phyloP scores from a whole-genome alignment of 2,329 filamentous ascomycete species.

The Daldinia sp. region DNA sequence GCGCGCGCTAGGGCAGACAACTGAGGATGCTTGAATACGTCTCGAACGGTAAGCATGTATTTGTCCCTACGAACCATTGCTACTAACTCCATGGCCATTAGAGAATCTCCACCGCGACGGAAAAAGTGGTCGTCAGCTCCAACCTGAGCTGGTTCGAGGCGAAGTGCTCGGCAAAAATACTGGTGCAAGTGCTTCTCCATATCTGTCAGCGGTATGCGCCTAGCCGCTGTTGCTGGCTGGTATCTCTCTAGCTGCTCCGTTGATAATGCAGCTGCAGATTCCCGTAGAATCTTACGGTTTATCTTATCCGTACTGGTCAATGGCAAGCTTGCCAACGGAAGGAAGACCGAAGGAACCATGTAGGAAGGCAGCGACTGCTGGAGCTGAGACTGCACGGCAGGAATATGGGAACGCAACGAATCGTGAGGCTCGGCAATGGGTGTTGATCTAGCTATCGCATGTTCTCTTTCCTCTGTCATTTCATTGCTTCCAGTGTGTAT shows the following conservation, averaged over 20 bases:
- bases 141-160: neutral
- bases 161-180: neutral
- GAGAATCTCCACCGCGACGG: neutral
- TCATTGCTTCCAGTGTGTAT: neutral
- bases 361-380: neutral
- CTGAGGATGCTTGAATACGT: neutral
- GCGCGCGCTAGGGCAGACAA: neutral
- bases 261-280: neutral
- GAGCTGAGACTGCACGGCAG: neutral
- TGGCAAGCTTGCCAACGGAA: neutral
- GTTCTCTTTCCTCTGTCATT: neutral
- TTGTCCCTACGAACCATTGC: neutral
- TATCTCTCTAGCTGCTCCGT: neutral
- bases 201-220: neutral
- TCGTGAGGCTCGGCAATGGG: neutral
- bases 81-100: neutral
- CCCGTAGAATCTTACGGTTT: neutral
- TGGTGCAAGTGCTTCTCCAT: neutral
- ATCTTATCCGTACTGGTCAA: neutral
- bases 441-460: neutral
- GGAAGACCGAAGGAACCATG: conserved; percentile 10
- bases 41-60: neutral
- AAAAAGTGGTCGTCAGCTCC: conserved; percentile 6
- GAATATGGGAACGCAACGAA: neutral
- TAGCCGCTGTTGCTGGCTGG: neutral